Evolutionary conservation across 2,329 filamentous ascomycete genomes (phyloP).

Genomic region (Parafenestella ontariensis): DNA sequence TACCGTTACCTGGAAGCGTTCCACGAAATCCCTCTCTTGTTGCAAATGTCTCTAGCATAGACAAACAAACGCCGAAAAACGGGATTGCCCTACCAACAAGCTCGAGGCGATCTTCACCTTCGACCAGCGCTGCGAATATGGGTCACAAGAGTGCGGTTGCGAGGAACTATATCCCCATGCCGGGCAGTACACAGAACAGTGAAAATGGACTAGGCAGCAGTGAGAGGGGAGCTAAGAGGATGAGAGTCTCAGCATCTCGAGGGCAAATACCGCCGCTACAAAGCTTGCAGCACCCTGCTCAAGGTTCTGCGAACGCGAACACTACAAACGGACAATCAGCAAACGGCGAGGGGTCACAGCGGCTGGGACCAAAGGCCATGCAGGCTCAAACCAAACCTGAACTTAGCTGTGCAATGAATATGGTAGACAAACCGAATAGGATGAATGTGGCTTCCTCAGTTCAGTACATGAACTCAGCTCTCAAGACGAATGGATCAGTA

Average conservation of each 20-base stretch:
- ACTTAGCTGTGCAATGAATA: background rate
- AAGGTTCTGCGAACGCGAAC: background rate
- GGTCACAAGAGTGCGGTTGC: background rate
- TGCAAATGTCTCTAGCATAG: background rate
- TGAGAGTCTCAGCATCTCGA: constrained; percentile 20
- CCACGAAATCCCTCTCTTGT: background rate
- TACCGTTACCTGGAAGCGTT: constrained; percentile 2
- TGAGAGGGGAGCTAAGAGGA: constrained; percentile 29
- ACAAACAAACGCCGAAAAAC: background rate
- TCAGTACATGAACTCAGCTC: constrained; percentile 26
- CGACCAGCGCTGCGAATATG: background rate
- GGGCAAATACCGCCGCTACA: background rate
- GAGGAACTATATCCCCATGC: constrained; percentile 6
- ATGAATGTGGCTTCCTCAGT: constrained; percentile 24
- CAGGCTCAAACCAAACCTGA: background rate
- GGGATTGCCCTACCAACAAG: background rate
- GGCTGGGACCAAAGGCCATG: background rate
- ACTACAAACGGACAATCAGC: background rate
- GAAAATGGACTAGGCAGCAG: background rate
- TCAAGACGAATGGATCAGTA: constrained; percentile 19
- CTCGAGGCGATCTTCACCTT: background rate
- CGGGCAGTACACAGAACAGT: background rate
- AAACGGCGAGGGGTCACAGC: background rate
- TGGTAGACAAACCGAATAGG: background rate
- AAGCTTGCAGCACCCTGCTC: background rate